Evolutionary conservation across 2,329 filamentous ascomycete genomes (phyloP), one percentile per base, ranked within the genome.

Genomic region (Catunica adiposa): DNA sequence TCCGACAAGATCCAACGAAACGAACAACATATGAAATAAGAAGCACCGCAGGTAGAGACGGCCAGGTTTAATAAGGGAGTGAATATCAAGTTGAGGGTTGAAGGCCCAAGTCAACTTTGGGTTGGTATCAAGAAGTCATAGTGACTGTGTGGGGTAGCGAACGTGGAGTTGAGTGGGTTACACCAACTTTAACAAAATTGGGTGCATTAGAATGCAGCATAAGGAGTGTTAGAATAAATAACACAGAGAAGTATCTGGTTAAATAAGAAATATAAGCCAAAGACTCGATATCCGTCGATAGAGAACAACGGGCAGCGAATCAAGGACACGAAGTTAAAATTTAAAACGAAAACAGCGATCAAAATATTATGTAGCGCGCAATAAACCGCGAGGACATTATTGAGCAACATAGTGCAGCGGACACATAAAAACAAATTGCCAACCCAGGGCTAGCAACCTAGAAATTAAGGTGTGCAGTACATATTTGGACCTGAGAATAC

Each of bases 141-240:
- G 48, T 44, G 17, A 22, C 20, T n/a, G n/a, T n/a, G n/a, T n/a
- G n/a, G n/a, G n/a, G n/a, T n/a, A n/a, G n/a, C n/a, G n/a, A n/a
- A n/a, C 8, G 15, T n/a, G 17, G n/a, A 44, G 40, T 44, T 44
- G 1, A 44, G 15, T 34, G 29, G 29, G 29, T 11, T 34, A 34
- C 29, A 34, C 40, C 1, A 44, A n/a, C 48, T 29, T 17, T 29
- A 51, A 51, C n/a, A 9, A 25, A n/a, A 25, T 29, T 31, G 23
- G 23, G 6, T 47, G 50, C 55, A 56, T 56, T 11, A 53, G 23
- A 56, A 56, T 56, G 55, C 50, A 56, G 55, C 50, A 38, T 31
- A 56, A 31, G 17, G 50, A 55, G 44, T 11, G 44, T 42, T 17
- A 38, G 31, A 22, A 37, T 15, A 22, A 17, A 34, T 38, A 29